These are phyloP conservation scores for Starmerella cellae DNA, from an alignment of 805 yeast species.

Conservation along the genomic window DNA sequence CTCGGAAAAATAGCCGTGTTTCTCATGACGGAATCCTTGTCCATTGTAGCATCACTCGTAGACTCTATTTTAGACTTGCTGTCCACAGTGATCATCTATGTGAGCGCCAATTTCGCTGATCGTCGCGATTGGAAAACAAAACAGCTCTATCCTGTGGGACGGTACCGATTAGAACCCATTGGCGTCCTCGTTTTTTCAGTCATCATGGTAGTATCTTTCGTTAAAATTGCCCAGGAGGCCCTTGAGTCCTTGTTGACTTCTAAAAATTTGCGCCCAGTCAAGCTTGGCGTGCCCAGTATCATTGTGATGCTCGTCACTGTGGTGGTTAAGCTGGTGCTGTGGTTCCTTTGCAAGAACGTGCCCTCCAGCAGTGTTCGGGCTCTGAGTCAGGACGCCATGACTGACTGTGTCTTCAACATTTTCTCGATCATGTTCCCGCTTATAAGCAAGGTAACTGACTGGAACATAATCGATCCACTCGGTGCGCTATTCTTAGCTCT, in stretches of 20 bases:
- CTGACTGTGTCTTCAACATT: slow-evolving; percentile 60
- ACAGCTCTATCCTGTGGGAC: slow-evolving; percentile 48
- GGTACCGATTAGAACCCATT: slow-evolving; percentile 60
- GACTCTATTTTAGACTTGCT: slow-evolving; percentile 64
- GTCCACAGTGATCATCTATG: slow-evolving; percentile 59
- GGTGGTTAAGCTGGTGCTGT: slow-evolving; percentile 45
- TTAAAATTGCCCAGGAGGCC: slow-evolving; percentile 60
- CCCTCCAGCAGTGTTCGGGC: slow-evolving; percentile 61
- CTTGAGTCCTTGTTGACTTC: slow-evolving; percentile 35
- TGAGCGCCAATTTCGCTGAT: slow-evolving; percentile 36
- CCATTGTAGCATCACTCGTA: slow-evolving; percentile 64
- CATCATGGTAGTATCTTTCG: slow-evolving; percentile 54
- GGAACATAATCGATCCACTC: slow-evolving; percentile 63
- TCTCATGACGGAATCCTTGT: slow-evolving; percentile 53
- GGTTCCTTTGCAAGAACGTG: slow-evolving; percentile 47
- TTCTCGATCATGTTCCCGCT: slow-evolving; percentile 62
- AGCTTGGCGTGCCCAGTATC: slow-evolving; percentile 39
- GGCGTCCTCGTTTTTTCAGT: slow-evolving; percentile 65
- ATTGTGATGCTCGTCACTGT: slow-evolving; percentile 53
- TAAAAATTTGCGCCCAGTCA: slow-evolving; percentile 27
- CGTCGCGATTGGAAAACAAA: slow-evolving; percentile 35
- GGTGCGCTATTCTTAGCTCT: slow-evolving; percentile 55
- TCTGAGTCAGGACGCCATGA: slow-evolving; percentile 66
- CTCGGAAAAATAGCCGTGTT: slow-evolving; percentile 50
- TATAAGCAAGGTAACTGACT: slow-evolving; percentile 37